phyloP scores from a whole-genome alignment of 768 basidiomycete genomes.

The Auriculariales sp. region DNA sequence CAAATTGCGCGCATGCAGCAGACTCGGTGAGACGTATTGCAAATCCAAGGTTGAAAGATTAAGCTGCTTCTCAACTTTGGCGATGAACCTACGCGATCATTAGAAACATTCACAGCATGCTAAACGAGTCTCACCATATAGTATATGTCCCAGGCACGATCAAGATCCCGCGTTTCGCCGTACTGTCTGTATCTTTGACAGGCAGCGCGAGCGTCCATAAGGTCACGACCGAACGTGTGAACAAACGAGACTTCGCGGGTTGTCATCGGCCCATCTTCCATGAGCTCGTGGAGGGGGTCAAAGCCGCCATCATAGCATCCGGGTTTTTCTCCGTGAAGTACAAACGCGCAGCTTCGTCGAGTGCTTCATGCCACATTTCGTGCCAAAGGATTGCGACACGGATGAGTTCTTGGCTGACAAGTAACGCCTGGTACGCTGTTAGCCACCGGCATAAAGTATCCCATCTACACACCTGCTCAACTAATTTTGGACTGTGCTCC shows the following conservation, averaged over 20 bases:
- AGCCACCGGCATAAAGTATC: constrained; percentile 1
- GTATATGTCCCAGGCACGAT: constrained; percentile 98
- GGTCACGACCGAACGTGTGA: constrained; percentile 85
- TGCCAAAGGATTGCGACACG: constrained; percentile 98
- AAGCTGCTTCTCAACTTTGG: constrained; percentile 88
- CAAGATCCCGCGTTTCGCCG: constrained; percentile 78
- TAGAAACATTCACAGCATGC: background rate
- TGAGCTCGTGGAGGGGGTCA: constrained; percentile 83
- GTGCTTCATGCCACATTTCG: constrained; percentile 95
- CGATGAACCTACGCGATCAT: constrained; percentile 64
- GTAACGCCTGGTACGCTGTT: constrained; percentile 38
- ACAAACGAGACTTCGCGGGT: constrained; percentile 89
- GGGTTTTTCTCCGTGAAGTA: constrained; percentile 97
- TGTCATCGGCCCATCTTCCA: constrained; percentile 90
- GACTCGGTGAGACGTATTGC: constrained; percentile 90
- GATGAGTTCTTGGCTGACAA: constrained; percentile 90
- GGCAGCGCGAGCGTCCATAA: constrained; percentile 84
- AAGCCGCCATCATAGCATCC: constrained; percentile 91
- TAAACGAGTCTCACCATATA: constrained; percentile 50
- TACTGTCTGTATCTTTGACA: constrained; percentile 74
- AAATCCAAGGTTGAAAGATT: constrained; percentile 80
- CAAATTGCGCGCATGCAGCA: constrained; percentile 77
- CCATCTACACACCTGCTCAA: constrained; percentile 50
- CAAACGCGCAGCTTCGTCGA: constrained; percentile 91
- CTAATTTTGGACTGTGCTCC: constrained; percentile 73